Conservation (phyloP, 495 filamentous ascomycete species). For the Xylaria curta region DNA sequence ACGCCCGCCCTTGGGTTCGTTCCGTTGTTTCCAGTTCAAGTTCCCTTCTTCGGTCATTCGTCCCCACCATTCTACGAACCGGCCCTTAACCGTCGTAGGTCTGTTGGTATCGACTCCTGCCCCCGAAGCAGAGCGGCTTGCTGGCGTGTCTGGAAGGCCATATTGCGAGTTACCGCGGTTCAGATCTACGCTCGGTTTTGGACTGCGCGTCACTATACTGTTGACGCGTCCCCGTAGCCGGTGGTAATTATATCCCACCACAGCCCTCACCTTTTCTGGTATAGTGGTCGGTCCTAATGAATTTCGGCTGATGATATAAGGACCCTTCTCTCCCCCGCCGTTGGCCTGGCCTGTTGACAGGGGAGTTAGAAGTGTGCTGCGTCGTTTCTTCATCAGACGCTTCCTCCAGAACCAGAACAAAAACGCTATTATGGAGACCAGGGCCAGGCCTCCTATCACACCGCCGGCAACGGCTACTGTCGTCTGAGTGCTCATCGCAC, state of each 20-base stretch:
- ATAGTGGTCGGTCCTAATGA: constrained; percentile 52
- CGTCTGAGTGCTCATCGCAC: constrained; percentile 40
- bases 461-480: constrained; percentile 55
- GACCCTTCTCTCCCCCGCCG: constrained; percentile 43
- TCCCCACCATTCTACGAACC: constrained; percentile 50
- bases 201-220: constrained; percentile 43
- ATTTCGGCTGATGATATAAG: constrained; percentile 49
- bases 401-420: constrained; percentile 57
- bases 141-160: constrained; percentile 44
- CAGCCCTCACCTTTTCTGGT: constrained; percentile 45
- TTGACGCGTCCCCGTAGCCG: constrained; percentile 46
- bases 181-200: constrained; percentile 54
- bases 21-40: constrained; percentile 44
- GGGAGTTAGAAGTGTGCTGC: constrained; percentile 54
- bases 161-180: constrained; percentile 60
- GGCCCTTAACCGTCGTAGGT: constrained; percentile 38
- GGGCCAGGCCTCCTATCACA: constrained; percentile 55
- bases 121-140: constrained; percentile 49
- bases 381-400: constrained; percentile 43
- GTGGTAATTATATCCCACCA: constrained; percentile 45
- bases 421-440: constrained; percentile 53
- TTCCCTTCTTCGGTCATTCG: constrained; percentile 46
- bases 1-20: constrained; percentile 24
- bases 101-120: constrained; percentile 23
- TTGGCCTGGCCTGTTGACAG: constrained; percentile 40